phyloP scores from a whole-genome alignment of 805 yeast genomes.

The Starmera quercuum region DNA sequence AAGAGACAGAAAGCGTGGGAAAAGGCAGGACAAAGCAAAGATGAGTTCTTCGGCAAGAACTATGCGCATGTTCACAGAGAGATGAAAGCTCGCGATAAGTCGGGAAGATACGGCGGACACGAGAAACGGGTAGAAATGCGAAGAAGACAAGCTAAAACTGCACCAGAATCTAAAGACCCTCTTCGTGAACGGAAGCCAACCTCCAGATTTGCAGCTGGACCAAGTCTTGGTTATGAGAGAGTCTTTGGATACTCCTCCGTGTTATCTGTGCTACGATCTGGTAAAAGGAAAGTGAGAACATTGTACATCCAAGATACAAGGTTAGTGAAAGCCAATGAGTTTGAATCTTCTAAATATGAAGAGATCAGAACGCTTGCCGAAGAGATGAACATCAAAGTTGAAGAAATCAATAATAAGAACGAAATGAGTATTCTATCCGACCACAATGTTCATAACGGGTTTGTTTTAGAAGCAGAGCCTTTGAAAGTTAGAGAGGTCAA shows the following conservation, averaged over 20 bases:
- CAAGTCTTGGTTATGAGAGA: constrained; percentile 48
- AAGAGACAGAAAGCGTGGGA: constrained; percentile 58
- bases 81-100: constrained; percentile 40
- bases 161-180: constrained; percentile 11
- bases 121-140: too few relatives aligned
- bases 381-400: constrained; percentile 18
- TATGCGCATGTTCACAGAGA: constrained; percentile 65
- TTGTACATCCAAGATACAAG: constrained; percentile 40
- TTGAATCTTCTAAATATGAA: constrained; percentile 5
- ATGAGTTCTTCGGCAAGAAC: constrained; percentile 50
- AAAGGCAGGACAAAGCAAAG: constrained; percentile 50
- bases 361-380: constrained; percentile 43
- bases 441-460: constrained; percentile 75
- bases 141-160: too few relatives aligned
- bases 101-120: constrained; percentile 18
- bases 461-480: constrained; percentile 61
- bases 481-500: constrained; percentile 26
- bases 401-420: constrained; percentile 24
- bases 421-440: constrained; percentile 53
- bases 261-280: constrained; percentile 54
- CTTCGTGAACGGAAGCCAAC: neutral
- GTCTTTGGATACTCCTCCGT: constrained; percentile 75
- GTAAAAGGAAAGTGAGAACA: constrained; percentile 32
- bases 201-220: neutral
- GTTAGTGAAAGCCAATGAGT: constrained; percentile 28